phyloP scores from a whole-genome alignment of 1,284 basidiomycete genomes.

The Xanthoconium separans region DNA sequence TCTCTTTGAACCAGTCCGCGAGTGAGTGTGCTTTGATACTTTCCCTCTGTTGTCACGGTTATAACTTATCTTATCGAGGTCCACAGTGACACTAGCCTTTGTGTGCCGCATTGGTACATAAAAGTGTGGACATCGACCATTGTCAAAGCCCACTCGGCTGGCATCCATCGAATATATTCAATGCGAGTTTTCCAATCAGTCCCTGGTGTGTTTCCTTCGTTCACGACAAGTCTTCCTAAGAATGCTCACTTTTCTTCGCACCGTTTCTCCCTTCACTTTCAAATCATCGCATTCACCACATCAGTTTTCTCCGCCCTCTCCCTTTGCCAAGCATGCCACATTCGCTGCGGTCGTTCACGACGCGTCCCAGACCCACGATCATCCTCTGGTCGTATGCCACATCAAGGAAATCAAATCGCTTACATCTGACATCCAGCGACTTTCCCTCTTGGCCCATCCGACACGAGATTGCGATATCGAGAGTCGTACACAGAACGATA shows the following conservation, averaged over 20 bases:
- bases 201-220: background rate
- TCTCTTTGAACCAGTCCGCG: background rate
- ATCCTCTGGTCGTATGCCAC: background rate
- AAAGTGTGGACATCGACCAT: slow-evolving; percentile 12
- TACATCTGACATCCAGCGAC: background rate
- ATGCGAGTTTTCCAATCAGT: background rate
- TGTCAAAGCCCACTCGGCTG: slow-evolving; percentile 11
- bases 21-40: background rate
- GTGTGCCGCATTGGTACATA: slow-evolving; percentile 4
- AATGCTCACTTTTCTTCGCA: slow-evolving; percentile 18
- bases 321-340: slow-evolving; percentile 8
- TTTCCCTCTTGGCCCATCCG: background rate
- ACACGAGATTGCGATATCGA: background rate
- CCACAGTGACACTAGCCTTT: slow-evolving; percentile 13
- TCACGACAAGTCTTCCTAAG: background rate
- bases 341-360: slow-evolving; percentile 2
- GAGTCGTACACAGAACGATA: background rate
- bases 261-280: slow-evolving; percentile 5
- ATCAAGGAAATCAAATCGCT: background rate
- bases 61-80: background rate
- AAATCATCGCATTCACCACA: slow-evolving; percentile 3
- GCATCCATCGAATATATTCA: slow-evolving; percentile 17
- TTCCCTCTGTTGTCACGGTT: background rate
- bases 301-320: slow-evolving; percentile 2
- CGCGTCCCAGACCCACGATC: background rate